These are phyloP conservation scores for Talaromyces amestolkiae DNA, from an alignment of 2,329 filamentous ascomycete species.

Conservation along the genomic window DNA sequence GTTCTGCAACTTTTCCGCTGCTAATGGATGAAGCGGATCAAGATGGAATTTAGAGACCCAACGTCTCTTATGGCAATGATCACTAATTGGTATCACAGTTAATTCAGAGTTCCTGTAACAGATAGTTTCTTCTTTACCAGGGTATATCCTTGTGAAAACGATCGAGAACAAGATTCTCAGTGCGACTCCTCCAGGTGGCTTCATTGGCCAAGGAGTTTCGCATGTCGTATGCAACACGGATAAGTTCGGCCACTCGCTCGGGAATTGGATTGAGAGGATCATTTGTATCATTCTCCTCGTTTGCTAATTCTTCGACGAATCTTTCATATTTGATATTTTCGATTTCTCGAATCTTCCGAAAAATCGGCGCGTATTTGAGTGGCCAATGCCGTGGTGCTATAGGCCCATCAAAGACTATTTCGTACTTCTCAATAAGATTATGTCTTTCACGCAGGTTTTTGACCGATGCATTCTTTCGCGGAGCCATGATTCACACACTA, in stretches of 20 bases:
- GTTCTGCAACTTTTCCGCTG: background rate
- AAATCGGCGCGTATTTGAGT: background rate
- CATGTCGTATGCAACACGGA: conserved; percentile 2
- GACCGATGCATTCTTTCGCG: background rate
- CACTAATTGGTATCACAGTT: background rate
- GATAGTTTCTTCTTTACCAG: background rate
- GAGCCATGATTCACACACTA: background rate
- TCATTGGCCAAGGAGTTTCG: conserved; percentile 6
- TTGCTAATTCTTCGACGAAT: background rate
- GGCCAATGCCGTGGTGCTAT: conserved; percentile 5
- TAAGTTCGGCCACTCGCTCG: background rate
- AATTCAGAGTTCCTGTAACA: background rate
- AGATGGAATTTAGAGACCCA: background rate
- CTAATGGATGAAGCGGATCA: background rate
- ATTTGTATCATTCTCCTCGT: background rate
- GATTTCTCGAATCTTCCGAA: conserved; percentile 7
- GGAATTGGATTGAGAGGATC: background rate
- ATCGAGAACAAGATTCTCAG: background rate
- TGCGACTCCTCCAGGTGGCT: conserved; percentile 2
- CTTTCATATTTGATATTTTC: conserved; percentile 5
- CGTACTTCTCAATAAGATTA: background rate
- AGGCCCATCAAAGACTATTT: conserved; percentile 11
- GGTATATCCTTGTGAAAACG: background rate
- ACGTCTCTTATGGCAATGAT: conserved; percentile 8
- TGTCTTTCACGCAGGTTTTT: background rate